Percentiles rank a stretch among this genome's conserved stretches.
Conservation (phyloP, 1,139 yeast genomes). For the Hansenula sp. region DNA sequence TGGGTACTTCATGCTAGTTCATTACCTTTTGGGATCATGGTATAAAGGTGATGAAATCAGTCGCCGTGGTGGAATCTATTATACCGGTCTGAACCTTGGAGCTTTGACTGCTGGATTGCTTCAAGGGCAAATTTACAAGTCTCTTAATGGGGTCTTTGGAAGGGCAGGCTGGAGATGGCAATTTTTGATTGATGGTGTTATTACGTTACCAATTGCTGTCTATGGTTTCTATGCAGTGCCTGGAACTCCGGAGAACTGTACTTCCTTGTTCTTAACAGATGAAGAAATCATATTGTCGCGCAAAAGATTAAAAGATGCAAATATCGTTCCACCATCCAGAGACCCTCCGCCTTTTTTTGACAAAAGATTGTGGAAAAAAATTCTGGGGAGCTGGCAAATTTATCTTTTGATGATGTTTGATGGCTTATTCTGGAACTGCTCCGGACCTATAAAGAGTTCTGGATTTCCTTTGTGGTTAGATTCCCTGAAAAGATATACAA, state of each 20-base stretch:
- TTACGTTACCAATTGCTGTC: slow-evolving; percentile 57
- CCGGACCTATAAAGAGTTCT: slow-evolving; percentile 24
- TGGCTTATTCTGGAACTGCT: slow-evolving; percentile 36
- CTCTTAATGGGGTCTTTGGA: slow-evolving; percentile 48
- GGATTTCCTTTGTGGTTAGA: slow-evolving; percentile 29
- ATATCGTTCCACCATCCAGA: slow-evolving; percentile 50
- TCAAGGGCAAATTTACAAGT: slow-evolving; percentile 51
- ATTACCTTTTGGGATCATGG: slow-evolving; percentile 56
- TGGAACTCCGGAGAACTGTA: slow-evolving; percentile 53
- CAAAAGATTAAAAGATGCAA: slow-evolving; percentile 18
- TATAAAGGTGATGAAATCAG: slow-evolving; percentile 55
- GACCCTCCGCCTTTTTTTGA: slow-evolving; percentile 31
- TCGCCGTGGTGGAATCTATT: slow-evolving; percentile 57
- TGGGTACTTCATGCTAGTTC: slow-evolving; percentile 54
- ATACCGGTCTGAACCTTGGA: slow-evolving; percentile 58
- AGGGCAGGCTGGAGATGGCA: slow-evolving; percentile 60
- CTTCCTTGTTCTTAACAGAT: slow-evolving; percentile 22
- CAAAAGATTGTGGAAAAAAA: slow-evolving; percentile 38
- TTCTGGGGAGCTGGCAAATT: slow-evolving; percentile 46
- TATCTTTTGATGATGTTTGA: slow-evolving; percentile 27
- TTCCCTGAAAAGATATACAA: slow-evolving; percentile 25
- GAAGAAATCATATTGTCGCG: slow-evolving; percentile 34
- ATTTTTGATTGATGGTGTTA: slow-evolving; percentile 61
- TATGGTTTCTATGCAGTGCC: slow-evolving; percentile 61
- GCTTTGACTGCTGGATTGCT: slow-evolving; percentile 58